phyloP scores from a whole-genome alignment of 768 basidiomycete species.

The Termitomyces sp. region DNA sequence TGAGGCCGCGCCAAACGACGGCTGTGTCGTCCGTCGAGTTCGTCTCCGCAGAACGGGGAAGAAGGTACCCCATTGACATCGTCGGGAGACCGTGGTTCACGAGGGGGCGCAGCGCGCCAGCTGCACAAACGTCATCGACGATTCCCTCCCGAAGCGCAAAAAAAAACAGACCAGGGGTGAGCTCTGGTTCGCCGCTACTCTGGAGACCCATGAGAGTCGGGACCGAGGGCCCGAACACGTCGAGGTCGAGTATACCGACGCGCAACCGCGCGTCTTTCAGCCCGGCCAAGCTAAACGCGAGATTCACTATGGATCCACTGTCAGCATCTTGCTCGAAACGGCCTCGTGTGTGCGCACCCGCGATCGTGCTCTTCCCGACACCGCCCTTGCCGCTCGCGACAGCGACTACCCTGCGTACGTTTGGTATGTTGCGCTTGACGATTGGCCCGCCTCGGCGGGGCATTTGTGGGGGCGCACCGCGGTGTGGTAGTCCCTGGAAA shows the following conservation, averaged over 20 bases:
- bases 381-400: constrained; percentile 95
- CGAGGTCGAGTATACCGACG: constrained; percentile 88
- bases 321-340: neutral
- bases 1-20: constrained; percentile 93
- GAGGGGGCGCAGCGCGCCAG: constrained; percentile 74
- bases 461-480: constrained; percentile 45
- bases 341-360: constrained; percentile 45
- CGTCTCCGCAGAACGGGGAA: constrained; percentile 49
- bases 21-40: constrained; percentile 63
- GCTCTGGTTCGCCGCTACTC: constrained; percentile 65
- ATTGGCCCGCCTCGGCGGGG: constrained; percentile 52
- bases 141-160: neutral
- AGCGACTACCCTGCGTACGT: constrained; percentile 77
- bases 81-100: constrained; percentile 85
- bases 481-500: constrained; percentile 23
- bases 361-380: constrained; percentile 83
- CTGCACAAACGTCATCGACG: constrained; percentile 28
- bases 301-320: constrained; percentile 49
- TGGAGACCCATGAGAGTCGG: constrained; percentile 92
- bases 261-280: constrained; percentile 41
- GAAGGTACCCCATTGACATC: constrained; percentile 97
- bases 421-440: constrained; percentile 51
- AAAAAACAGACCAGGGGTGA: constrained; percentile 55
- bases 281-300: constrained; percentile 69
- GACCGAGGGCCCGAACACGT: constrained; percentile 92